Base-by-base conservation (phyloP, 805 yeast species). In the Wickerhamiella lipophila region DNA sequence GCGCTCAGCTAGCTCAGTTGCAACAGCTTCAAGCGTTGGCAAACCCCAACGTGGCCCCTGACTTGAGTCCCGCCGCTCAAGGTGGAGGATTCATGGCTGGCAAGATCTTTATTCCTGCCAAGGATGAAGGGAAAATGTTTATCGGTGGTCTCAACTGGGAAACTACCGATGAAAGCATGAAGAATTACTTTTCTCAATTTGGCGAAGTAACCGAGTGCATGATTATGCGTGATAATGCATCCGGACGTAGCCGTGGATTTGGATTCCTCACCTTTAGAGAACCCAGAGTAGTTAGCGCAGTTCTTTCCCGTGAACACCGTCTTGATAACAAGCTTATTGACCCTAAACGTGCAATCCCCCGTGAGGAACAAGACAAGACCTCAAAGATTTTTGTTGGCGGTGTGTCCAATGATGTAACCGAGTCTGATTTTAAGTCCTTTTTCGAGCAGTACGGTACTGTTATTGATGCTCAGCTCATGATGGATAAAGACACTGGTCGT, bases 91-190 rank as follows among this genome's bases (percentile, higher is more conserved):
- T 57, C 52, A 56, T 54, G 46, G 63, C 68, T 12, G 68, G 68
- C 18, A 62, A 64, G 75, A 78, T 64, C 63, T 77, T 54, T 66
- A 76, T 54, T 30, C 69, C 69, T 15, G 68, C 69, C 22, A 76
- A 79, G 55, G 95, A 84, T 58, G 79, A 79, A 55, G 94, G 94
- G 49, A 87, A 87, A 63, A 83, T 87, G 94, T 87, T 87, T 60
- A 77, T 86, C 64, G 98, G 98, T 54, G 98, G 98, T 46, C 77
- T 89, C 58, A 92, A 89, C 61, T 89, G 97, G 97, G 96, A 89
- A 62, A 89, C 98, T 13, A 80, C 88, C 12, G 97, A 89, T 61
- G 94, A 87, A 54, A 77, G 82, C 29, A 69, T 89, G 66, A 78
- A 74, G 56, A 80, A 78, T 49, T 89, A 89, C 64, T 89, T 89